These are phyloP conservation scores for Penicillium expansum DNA, from an alignment of 2,329 filamentous ascomycete genomes.

Conservation along the genomic window DNA sequence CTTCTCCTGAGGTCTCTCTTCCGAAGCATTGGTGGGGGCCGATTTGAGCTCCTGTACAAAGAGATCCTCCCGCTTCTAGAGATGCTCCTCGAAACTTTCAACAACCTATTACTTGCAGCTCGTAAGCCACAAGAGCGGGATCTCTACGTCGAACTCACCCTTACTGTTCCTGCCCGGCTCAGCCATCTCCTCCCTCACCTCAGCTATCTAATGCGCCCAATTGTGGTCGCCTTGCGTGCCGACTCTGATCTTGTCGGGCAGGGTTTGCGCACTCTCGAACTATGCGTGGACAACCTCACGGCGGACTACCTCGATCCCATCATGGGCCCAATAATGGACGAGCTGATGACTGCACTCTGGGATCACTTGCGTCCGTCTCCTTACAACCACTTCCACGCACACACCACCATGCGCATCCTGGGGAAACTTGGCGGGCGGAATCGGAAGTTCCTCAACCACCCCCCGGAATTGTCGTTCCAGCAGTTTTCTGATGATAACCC, in stretches of 20 bases:
- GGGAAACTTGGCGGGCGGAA: conserved; percentile 96
- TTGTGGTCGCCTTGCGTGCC: conserved; percentile 91
- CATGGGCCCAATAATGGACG: conserved; percentile 98
- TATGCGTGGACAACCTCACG: conserved; percentile 97
- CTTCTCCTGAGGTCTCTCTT: conserved; percentile 88
- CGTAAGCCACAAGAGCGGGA: conserved; percentile 88
- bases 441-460: conserved; percentile 88
- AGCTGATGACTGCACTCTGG: conserved; percentile 96
- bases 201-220: conserved; percentile 92
- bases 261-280: conserved; percentile 84
- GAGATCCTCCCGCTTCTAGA: conserved; percentile 93
- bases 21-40: conserved; percentile 90
- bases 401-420: conserved; percentile 95
- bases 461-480: conserved; percentile 78
- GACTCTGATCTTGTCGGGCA: conserved; percentile 93
- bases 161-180: conserved; percentile 90
- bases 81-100: conserved; percentile 96
- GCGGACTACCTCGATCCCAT: conserved; percentile 98
- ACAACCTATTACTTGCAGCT: conserved; percentile 87
- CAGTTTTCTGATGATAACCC: conserved; percentile 82
- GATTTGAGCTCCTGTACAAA: conserved; percentile 98
- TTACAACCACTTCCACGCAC: conserved; percentile 95
- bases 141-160: conserved; percentile 91
- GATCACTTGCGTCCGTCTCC: conserved; percentile 91
- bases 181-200: conserved; percentile 94